Percentiles rank a stretch among this genome's conserved stretches.
phyloP scores from a whole-genome alignment of 306 rosid species.

The Vigna nakashimae region DNA sequence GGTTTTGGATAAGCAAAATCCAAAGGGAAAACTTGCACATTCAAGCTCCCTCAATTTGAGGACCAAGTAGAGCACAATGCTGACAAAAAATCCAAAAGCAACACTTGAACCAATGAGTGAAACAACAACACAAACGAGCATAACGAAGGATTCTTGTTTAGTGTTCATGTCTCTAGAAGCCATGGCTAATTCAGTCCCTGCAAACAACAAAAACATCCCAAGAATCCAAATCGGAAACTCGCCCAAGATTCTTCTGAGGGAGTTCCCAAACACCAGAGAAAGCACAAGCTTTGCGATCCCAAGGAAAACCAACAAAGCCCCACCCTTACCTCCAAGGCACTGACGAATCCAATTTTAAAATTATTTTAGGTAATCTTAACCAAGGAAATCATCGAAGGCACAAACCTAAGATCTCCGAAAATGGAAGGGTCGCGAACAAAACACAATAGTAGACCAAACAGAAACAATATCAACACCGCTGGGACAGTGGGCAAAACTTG shows the following conservation, averaged over 20 bases:
- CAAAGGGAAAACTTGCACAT: background rate
- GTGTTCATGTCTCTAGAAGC: conserved; percentile 71
- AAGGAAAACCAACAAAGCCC: conserved; percentile 71
- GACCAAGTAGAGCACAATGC: conserved; percentile 64
- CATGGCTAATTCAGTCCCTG: conserved; percentile 80
- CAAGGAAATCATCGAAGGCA: conserved; percentile 58
- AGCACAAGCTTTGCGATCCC: conserved; percentile 67
- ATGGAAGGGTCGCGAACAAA: conserved; percentile 68
- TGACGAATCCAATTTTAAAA: conserved; percentile 70
- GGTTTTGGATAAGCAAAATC: background rate
- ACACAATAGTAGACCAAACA: conserved; percentile 63
- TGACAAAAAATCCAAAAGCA: conserved; percentile 77
- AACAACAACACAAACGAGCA: conserved; percentile 83
- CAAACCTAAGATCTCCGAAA: conserved; percentile 55
- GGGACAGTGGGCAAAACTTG: conserved; percentile 57
- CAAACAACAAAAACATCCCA: conserved; percentile 75
- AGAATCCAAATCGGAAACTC: conserved; percentile 69
- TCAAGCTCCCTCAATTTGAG: conserved; percentile 69
- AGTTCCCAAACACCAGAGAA: conserved; percentile 72
- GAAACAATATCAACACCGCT: conserved; percentile 65
- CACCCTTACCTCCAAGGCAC: conserved; percentile 81
- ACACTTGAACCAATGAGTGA: conserved; percentile 78
- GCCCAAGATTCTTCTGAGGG: conserved; percentile 62
- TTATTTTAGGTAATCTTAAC: conserved; percentile 70
- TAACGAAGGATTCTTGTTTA: conserved; percentile 72